Base-by-base conservation (phyloP, 1,139 yeast species). In the Taphrina communis region DNA sequence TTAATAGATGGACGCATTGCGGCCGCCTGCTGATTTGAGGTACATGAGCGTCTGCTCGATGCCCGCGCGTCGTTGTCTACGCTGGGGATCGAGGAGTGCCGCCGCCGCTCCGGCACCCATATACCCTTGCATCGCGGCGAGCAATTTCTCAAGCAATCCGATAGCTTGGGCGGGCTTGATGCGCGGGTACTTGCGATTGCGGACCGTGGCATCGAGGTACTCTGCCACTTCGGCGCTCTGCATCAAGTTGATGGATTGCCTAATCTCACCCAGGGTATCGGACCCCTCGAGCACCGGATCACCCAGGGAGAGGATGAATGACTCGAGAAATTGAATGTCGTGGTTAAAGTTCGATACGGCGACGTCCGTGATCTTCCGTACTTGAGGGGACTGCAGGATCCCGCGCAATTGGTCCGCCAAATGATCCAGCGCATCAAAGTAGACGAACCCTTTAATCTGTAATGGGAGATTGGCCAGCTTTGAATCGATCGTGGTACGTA, bases 361-460 rank as follows among this genome's bases (percentile, higher is more conserved):
- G 66, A 79, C 0, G 85, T 80, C 67, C 78, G 75, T 81, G 12
- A 81, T 77, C 73, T 74, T 41, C 72, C 76, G 66, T n/a, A 66
- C 41, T 76, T 78, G 48, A 6, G 85, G 79, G 2, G 86, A 86
- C 62, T 86, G 81, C 71, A 93, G 81, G 19, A 88, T 81, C 65
- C 83, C 82, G 72, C 59, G 55, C 76, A 94, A 85, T 72, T 88
- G 86, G 57, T 88, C 85, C 0, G 96, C 88, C 70, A 94, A 84
- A 73, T 89, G 88, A 79, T 93, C 98, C 77, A 90, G 90, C 50
- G 94, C 92, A 76, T 96, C 85, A 74, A 92, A 87, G 72, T 93
- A 84, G 42, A 96, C 86, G 72, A 93, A 80, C 2, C 95, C 87
- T 73, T 91, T 85, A 71, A 94, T 87, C 11, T 90, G 84, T 65